Percentiles rank a stretch among this genome's conserved stretches.
Conservation (phyloP, 2,329 filamentous ascomycete species). For the Calonectria honghensis region DNA sequence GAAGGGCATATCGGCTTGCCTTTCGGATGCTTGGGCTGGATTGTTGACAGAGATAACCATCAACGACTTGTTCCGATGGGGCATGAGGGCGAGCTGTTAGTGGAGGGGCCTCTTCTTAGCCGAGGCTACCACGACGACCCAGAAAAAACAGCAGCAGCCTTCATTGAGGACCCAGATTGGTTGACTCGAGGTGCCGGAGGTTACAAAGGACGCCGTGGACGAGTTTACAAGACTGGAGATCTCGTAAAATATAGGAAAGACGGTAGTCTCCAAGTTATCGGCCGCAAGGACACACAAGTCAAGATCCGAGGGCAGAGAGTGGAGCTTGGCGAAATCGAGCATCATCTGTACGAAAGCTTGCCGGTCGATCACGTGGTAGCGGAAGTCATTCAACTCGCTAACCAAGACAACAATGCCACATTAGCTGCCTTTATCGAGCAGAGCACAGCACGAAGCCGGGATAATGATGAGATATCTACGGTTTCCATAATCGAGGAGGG, state of each 20-base stretch:
- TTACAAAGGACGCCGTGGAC: slow-evolving; percentile 30
- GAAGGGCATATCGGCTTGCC: slow-evolving; percentile 31
- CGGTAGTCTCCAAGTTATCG: slow-evolving; percentile 60
- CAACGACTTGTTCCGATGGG: slow-evolving; percentile 51
- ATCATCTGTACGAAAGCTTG: slow-evolving; percentile 21
- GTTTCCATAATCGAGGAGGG: no score
- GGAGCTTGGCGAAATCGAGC: slow-evolving; percentile 40
- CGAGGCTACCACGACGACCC: slow-evolving; percentile 68
- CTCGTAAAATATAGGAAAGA: slow-evolving; percentile 64
- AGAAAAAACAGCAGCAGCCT: slow-evolving; percentile 55
- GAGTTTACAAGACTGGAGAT: slow-evolving; percentile 69
- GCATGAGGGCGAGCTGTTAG: slow-evolving; percentile 65
- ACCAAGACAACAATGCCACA: background rate
- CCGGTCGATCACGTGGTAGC: background rate
- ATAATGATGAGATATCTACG: no score
- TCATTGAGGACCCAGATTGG: slow-evolving; percentile 63
- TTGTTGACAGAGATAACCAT: slow-evolving; percentile 51
- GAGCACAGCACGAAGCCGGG: no score
- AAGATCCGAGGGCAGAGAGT: slow-evolving; percentile 40
- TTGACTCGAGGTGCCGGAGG: slow-evolving; percentile 11
- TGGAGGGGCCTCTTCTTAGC: slow-evolving; percentile 68
- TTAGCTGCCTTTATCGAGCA: slow-evolving; percentile 16
- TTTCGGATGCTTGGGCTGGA: slow-evolving; percentile 41
- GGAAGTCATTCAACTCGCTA: slow-evolving; percentile 5
- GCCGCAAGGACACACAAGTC: slow-evolving; percentile 2